A percentile compares a stretch with the other conserved stretches of the same genome.
These are phyloP conservation scores for slime mould (Dictyostelium discoideum) DNA, from an alignment of 78 protist genomes.

Conservation along the genomic window dicty_2.7 NC_007088.5:1114001-1114500, in stretches of 20 bases:
- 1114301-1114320: background rate
- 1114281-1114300: too few species aligned
- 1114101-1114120: slow-evolving; percentile 79
- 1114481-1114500: background rate
- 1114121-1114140: slow-evolving; percentile 72
- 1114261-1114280: background rate
- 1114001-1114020: slow-evolving; percentile 86
- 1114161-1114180: slow-evolving; percentile 16
- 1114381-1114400: background rate
- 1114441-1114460: too few species aligned
- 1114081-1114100: slow-evolving; percentile 93
- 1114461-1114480: background rate
- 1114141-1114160: slow-evolving; percentile 56
- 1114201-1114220: background rate
- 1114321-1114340: too few species aligned
- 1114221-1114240: background rate
- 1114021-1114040: slow-evolving; percentile 90
- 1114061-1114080: slow-evolving; percentile 93
- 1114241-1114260: background rate
- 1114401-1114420: too few species aligned
- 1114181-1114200: slow-evolving; percentile 15
- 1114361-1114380: background rate
- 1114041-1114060: slow-evolving; percentile 97
- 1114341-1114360: background rate
- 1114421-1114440: too few species aligned